Base-by-base conservation (phyloP, 495 filamentous ascomycete species). In the Articulospora tetracladia region DNA sequence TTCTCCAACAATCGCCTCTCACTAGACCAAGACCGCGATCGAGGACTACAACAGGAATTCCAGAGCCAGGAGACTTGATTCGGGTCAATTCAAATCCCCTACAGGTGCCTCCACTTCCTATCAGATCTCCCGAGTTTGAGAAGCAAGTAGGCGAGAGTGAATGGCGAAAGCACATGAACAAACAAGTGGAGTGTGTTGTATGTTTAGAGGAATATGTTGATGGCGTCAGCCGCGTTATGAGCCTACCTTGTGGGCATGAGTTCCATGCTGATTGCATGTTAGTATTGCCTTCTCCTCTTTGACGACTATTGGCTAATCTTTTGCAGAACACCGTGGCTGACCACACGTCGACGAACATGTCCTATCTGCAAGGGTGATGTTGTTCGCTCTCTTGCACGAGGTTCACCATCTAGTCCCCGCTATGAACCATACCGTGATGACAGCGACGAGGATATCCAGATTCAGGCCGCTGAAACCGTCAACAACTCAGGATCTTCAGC, bases 231-330 rank as follows among this genome's bases (percentile, higher is more conserved):
- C 78, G 84, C 58, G 95, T 98, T 19, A 98, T 98, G 94, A 96
- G 90, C 64, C 76, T 98, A 53, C 94, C 94, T n/a, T 98, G 94
- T 74, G 94, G 94, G 23, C 94, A 98, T 69, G 94, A 98, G 68
- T 98, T 98, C 72, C 94, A 98, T 71, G 93, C 79, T 34, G 92
- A 94, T 66, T 98, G 94, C 92, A 98, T 98, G 93, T 97, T 80
- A 88, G 93, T 87, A 50, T 56, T 39, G 36, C n/a, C 53, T 30
- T 27, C 3, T n/a, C 19, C 30, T 46, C 27, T 19, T 17, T 32
- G 20, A 22, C 20, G 13, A 10, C 13, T 27, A 20, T 11, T 24
- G 11, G 55, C 61, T 62, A 58, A 66, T 48, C 39, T n/a, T 47
- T 55, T 64, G 48, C 32, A 98, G 93, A 70, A 98, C 94, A 15